Evolutionary conservation across 1,284 basidiomycete genomes (phyloP), one percentile per base, ranked within the genome.

Genomic region (Heliocybe sulcata): DNA sequence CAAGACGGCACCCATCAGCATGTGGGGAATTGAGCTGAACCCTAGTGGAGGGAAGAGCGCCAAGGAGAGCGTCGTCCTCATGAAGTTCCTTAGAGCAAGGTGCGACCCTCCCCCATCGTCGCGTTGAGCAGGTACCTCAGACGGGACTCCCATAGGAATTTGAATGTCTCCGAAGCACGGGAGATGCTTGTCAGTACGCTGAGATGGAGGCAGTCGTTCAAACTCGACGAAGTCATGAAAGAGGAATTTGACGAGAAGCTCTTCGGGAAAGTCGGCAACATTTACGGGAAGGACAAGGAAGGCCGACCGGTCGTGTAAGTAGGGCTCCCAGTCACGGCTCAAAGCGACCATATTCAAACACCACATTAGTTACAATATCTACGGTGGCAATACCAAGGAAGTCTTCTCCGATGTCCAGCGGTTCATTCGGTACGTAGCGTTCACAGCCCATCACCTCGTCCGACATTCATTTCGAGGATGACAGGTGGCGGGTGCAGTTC

Each of bases 81-180:
- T 87, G 79, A 91, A 91, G 66, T 91, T 90, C 71, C 70, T 90
- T 33, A 76, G 86, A 56, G 89, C 89, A 10, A 80, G 86, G 87
- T 83, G 58, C n/a, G 72, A 53, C 23, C 12, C 23, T 20, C 25
- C 25, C 47, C 11, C 3, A 45, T 22, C 29, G 50, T 9, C 23
- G 14, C 50, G 35, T 35, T 29, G 16, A 33, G n/a, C 42, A 52
- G 16, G 27, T 42, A 23, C 29, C 49, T 54, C 27, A 54, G 47
- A 35, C 31, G 29, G n/a, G n/a, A 22, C 10, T 55, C 9, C 31
- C 12, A 3, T 52, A 87, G 86, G 60, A 77, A 84, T 57, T 67
- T 88, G 56, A 77, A 74, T 59, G 67, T 79, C 9, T 56, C 60
- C 6, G 79, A 79, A 45, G 86, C 86, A 26, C 71, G 74, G 51